Evolutionary conservation across 2,329 filamentous ascomycete species (phyloP), one percentile per base, ranked within the genome.

Genomic region (Bipolaris victoriae): DNA sequence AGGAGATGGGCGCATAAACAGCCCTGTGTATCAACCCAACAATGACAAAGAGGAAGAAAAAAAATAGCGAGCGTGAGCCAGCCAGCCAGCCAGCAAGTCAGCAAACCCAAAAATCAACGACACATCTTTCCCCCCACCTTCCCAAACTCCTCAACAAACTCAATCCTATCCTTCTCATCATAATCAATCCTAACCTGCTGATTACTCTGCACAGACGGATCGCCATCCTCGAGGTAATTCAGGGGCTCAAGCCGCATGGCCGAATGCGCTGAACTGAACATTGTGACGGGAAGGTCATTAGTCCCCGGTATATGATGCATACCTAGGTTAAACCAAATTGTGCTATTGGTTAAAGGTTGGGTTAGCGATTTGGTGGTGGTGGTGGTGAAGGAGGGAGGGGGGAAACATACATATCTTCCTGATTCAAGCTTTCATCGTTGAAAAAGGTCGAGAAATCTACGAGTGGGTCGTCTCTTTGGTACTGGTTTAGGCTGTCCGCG

Each of bases 361-460:
- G 39, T 53, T 51, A 56, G 54, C 36, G 29, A 37, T 29, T 36
- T 13, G 11, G 24, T 3, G 35, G 35, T 11, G 7, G 35, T 3
- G 37, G 13, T 3, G 11, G 20, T 3, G 5, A 15, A 7, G 15
- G 1, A 7, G 3, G 6, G 16, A 2, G 9, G 7, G 6, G 24
- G 7, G 6, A 5, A 18, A 70, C 74, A 39, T 72, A 69, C 57
- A 73, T 10, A 54, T 77, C 76, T 57, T 77, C 72, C 44, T 77
- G 75, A 22, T 78, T 77, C 5, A 80, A 55, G 58, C 67, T 67
- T 63, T 84, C 81, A 15, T 69, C 76, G 60, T 84, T 69, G 35
- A 83, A 79, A 67, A 84, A 84, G 26, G 78, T 76, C 39, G 69
- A 68, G 61, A 86, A 86, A 62, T 85, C 75, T 18, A 85, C 70